These are phyloP conservation scores for Rhizopus sp. DNA, from an alignment of 371 early-diverging fungal genomes.

Conservation along the genomic window DNA sequence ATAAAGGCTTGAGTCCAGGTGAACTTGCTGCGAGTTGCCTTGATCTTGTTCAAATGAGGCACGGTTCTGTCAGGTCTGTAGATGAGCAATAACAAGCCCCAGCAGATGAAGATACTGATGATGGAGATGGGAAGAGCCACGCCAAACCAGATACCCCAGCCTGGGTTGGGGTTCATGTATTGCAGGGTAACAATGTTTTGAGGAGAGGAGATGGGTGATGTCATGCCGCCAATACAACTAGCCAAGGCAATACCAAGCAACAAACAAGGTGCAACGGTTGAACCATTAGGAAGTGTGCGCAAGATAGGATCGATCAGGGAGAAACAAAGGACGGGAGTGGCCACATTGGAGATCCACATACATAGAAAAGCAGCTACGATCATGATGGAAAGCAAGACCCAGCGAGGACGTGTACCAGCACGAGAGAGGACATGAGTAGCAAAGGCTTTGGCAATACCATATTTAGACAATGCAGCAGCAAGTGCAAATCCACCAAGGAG, in stretches of 20 bases:
- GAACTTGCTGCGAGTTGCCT: slow-evolving; percentile 55
- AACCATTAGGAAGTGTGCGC: slow-evolving; percentile 62
- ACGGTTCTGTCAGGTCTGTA: slow-evolving; percentile 64
- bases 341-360: slow-evolving; percentile 87
- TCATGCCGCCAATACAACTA: slow-evolving; percentile 96
- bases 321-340: slow-evolving; percentile 85
- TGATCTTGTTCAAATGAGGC: slow-evolving; percentile 53
- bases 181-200: slow-evolving; percentile 90
- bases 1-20: slow-evolving; percentile 62
- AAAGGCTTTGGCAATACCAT: slow-evolving; percentile 75
- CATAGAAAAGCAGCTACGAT: slow-evolving; percentile 71
- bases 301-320: slow-evolving; percentile 77
- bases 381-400: slow-evolving; percentile 77
- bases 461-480: slow-evolving; percentile 65
- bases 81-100: slow-evolving; percentile 76
- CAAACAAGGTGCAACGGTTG: slow-evolving; percentile 81
- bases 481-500: slow-evolving; percentile 95
- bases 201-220: slow-evolving; percentile 95
- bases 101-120: slow-evolving; percentile 72
- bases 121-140: slow-evolving; percentile 78
- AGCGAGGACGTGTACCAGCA: slow-evolving; percentile 72
- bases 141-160: slow-evolving; percentile 87
- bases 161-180: slow-evolving; percentile 83
- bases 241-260: slow-evolving; percentile 95
- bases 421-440: slow-evolving; percentile 70